phyloP scores from a whole-genome alignment of 2,329 filamentous ascomycete species.

The Cordyceps farinosa region DNA sequence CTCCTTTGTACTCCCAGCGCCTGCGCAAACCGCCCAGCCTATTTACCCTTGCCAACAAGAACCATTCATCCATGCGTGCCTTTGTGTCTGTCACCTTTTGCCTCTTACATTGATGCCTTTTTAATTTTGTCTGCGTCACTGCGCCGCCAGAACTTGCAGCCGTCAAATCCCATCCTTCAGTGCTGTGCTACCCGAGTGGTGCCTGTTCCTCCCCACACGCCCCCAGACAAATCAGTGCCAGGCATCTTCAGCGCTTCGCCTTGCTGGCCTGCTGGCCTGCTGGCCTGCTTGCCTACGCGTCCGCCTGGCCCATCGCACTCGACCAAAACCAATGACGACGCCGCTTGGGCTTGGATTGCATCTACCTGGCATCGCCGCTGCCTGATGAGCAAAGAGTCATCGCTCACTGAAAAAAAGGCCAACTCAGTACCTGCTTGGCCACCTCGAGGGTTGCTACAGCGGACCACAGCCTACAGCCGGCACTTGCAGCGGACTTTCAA shows the following conservation, averaged over 20 bases:
- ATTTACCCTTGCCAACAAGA: background rate
- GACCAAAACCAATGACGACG: background rate
- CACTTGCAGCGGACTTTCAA: background rate
- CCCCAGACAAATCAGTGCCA: background rate
- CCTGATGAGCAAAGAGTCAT: background rate
- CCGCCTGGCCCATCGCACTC: background rate
- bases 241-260: background rate
- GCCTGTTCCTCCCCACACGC: background rate
- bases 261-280: background rate
- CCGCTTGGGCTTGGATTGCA: background rate
- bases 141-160: background rate
- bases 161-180: background rate
- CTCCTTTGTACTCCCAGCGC: background rate
- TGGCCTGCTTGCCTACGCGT: background rate
- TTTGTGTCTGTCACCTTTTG: background rate
- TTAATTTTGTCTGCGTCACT: background rate
- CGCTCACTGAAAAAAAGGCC: background rate
- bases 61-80: background rate
- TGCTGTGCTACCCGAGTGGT: background rate
- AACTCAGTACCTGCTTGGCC: background rate
- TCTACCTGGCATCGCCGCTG: background rate
- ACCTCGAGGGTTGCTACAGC: background rate
- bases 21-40: background rate
- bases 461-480: background rate
- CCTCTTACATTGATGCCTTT: background rate